These are phyloP conservation scores for Davidsoniella eucalypti DNA, from an alignment of 2,329 filamentous ascomycete species.

Conservation along the genomic window DNA sequence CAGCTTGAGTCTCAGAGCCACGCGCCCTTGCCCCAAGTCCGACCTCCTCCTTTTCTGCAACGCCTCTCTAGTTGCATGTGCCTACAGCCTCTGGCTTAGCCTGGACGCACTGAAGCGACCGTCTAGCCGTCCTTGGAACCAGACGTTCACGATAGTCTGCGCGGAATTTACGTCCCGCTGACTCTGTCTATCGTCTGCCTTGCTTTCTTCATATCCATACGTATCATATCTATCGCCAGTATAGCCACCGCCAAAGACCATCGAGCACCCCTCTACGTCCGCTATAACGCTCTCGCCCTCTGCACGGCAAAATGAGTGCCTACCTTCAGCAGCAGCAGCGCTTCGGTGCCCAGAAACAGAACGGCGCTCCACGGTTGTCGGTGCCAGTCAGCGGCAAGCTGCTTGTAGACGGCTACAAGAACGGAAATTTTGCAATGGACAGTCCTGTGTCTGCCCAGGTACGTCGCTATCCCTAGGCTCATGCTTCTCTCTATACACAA, in stretches of 20 bases:
- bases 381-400: conserved; percentile 7
- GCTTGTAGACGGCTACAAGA: conserved; percentile 10
- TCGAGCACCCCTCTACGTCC: not conserved
- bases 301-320: not conserved
- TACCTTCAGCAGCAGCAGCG: not conserved
- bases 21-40: not conserved
- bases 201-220: not conserved
- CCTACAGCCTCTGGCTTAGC: not conserved
- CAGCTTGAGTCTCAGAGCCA: too few species aligned
- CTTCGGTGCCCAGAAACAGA: not conserved
- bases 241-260: not conserved
- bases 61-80: not conserved
- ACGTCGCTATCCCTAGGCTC: not conserved
- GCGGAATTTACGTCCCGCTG: too few species aligned
- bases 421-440: conserved; percentile 6
- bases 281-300: not conserved
- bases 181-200: not conserved
- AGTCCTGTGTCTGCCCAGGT: conserved; percentile 8
- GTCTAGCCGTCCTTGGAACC: not conserved
- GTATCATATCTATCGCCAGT: not conserved
- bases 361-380: not conserved
- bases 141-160: too few species aligned
- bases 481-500: not conserved
- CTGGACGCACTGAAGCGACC: not conserved
- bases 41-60: conserved; percentile 7